These are phyloP conservation scores for Daedaleopsis nitida DNA, from an alignment of 768 basidiomycete genomes.

Conservation along the genomic window DNA sequence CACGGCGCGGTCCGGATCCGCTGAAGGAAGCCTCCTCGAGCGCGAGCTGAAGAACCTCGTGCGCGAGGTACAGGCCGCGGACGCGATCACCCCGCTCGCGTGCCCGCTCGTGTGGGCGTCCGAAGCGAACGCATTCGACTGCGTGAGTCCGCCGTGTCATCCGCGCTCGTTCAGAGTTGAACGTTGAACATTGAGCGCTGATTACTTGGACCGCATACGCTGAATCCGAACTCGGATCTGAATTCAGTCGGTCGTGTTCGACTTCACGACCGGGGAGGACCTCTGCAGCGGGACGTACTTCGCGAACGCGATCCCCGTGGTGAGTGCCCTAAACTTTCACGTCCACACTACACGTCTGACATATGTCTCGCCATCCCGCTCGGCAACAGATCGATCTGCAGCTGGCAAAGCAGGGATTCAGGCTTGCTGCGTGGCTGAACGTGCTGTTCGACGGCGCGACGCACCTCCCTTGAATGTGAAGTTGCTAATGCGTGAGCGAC, in stretches of 20 bases:
- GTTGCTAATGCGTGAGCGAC: too few species aligned
- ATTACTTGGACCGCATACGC: too few species aligned
- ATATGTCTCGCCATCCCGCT: not conserved
- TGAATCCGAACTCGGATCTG: too few species aligned
- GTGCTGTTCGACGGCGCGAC: constrained; percentile 26
- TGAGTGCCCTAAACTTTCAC: not conserved
- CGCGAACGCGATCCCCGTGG: constrained; percentile 25
- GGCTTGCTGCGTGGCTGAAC: constrained; percentile 28
- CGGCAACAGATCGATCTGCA: constrained; percentile 31
- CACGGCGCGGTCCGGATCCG: constrained; percentile 18
- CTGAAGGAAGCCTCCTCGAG: constrained; percentile 31
- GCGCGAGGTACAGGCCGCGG: not conserved
- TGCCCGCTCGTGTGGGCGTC: constrained; percentile 33
- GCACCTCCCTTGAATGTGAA: constrained; percentile 6
- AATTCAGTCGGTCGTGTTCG: constrained; percentile 31
- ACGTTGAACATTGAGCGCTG: too few species aligned
- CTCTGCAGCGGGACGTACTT: constrained; percentile 30
- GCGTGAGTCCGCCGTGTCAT: constrained; percentile 26
- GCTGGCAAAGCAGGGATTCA: constrained; percentile 31
- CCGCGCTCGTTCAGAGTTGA: too few species aligned
- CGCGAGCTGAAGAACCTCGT: not conserved
- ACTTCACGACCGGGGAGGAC: constrained; percentile 27
- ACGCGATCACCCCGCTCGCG: constrained; percentile 26
- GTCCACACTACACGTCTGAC: not conserved
- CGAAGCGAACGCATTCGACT: constrained; percentile 32